phyloP scores from a whole-genome alignment of 1,284 basidiomycete species.

The Takashimella tepidaria region DNA sequence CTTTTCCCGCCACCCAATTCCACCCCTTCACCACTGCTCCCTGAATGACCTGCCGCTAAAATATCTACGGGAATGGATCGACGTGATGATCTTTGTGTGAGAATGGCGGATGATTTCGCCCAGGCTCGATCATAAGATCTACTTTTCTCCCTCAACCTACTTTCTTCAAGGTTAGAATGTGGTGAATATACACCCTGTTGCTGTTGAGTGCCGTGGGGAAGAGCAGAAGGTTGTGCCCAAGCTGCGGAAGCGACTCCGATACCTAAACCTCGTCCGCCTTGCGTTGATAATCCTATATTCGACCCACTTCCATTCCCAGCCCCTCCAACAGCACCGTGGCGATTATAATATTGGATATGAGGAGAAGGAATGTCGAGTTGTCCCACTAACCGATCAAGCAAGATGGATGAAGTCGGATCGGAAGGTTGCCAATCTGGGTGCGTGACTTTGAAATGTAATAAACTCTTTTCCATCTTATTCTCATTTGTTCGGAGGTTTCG shows the following conservation, averaged over 20 bases:
- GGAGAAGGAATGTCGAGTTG: constrained; percentile 2
- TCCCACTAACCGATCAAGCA: constrained; percentile 75
- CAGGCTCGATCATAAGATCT: constrained; percentile 24
- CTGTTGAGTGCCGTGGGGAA: not conserved
- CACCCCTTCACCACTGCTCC: not conserved
- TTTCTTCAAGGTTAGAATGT: constrained; percentile 6
- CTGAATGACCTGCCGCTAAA: not conserved
- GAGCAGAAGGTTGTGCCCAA: constrained; percentile 6
- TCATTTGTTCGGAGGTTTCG: constrained; percentile 53
- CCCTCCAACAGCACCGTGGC: not conserved
- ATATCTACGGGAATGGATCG: not conserved
- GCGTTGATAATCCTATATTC: constrained; percentile 10
- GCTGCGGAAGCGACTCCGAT: constrained; percentile 8
- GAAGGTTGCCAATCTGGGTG: constrained; percentile 91
- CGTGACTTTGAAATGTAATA: constrained; percentile 91
- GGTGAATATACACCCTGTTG: not conserved
- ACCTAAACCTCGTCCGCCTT: constrained; percentile 16
- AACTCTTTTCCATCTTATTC: constrained; percentile 97
- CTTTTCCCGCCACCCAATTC: not conserved
- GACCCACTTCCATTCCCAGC: not conserved
- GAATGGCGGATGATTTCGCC: constrained; percentile 13
- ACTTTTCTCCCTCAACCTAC: constrained; percentile 14
- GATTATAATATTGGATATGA: not conserved
- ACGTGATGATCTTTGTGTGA: not conserved
- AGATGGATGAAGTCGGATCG: constrained; percentile 78